These are phyloP conservation scores for Alternaria gansuensis DNA, from an alignment of 2,329 filamentous ascomycete genomes.

Conservation along the genomic window DNA sequence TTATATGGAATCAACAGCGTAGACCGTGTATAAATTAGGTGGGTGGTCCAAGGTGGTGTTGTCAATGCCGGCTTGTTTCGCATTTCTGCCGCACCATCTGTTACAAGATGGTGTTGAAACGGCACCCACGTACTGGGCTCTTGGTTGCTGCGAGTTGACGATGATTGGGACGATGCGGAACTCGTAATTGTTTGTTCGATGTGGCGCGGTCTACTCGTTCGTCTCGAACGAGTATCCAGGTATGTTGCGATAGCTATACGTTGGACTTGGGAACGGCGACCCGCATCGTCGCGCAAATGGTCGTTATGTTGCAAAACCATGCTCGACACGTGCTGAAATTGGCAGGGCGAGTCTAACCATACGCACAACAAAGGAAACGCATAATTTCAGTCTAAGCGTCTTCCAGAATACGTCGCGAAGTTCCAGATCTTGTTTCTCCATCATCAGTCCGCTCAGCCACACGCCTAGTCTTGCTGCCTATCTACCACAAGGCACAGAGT, in stretches of 20 bases:
- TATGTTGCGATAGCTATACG: conserved; percentile 5
- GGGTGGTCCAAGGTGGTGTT: conserved; percentile 11
- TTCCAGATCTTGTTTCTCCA: conserved; percentile 11
- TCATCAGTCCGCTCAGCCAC: not conserved
- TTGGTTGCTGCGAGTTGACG: not conserved
- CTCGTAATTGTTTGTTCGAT: conserved; percentile 1
- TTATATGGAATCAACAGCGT: conserved; percentile 4
- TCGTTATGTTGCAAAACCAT: not conserved
- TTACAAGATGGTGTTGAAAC: conserved; percentile 32
- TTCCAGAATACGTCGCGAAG: conserved; percentile 4
- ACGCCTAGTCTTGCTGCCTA: not conserved
- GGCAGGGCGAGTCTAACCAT: not conserved
- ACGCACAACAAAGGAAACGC: not conserved
- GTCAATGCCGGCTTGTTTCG: conserved; percentile 28
- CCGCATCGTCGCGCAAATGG: conserved; percentile 7
- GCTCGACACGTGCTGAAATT: not conserved
- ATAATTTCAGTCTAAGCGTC: conserved; percentile 1
- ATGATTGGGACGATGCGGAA: conserved; percentile 4
- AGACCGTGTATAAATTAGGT: conserved; percentile 6
- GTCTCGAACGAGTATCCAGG: conserved; percentile 3
- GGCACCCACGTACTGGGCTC: conserved; percentile 5
- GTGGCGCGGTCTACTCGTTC: conserved; percentile 1
- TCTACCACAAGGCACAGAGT: conserved; percentile 1
- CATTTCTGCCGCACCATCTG: conserved; percentile 30
- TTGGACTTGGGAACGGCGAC: conserved; percentile 2